These are phyloP conservation scores for Vitellaria paradoxa DNA, from an alignment of 179 eudicot genomes.

Conservation along the genomic window DNA sequence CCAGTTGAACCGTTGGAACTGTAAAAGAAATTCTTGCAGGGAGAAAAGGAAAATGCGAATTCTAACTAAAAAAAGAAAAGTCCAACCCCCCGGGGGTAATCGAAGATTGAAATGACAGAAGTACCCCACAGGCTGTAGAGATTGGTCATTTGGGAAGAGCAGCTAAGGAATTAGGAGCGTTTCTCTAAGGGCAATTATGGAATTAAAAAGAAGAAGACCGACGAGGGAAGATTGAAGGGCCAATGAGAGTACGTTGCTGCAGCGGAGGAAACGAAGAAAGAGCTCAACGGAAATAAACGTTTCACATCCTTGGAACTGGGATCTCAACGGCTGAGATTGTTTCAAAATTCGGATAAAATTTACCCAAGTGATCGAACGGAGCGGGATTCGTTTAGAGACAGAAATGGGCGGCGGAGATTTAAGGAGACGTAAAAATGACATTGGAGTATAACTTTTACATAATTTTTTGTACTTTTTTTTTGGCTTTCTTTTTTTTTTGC, in stretches of 20 bases:
- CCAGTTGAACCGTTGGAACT: slow-evolving; percentile 4
- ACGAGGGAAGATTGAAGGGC: slow-evolving; percentile 4
- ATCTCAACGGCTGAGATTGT: slow-evolving; percentile 42
- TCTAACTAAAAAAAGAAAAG: not conserved
- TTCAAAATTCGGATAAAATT: not conserved
- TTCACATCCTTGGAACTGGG: slow-evolving; percentile 28
- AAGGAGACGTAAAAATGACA: not conserved
- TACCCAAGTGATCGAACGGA: slow-evolving; percentile 28
- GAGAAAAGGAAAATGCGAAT: not conserved
- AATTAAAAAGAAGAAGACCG: not conserved
- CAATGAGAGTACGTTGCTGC: not conserved
- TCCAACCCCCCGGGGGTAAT: not conserved
- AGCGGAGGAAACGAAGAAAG: slow-evolving; percentile 36
- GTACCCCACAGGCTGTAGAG: not conserved
- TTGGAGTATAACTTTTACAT: not conserved
- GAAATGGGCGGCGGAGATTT: not conserved
- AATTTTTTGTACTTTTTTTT: too few species aligned
- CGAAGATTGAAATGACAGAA: slow-evolving; percentile 14
- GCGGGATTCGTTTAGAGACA: slow-evolving; percentile 5
- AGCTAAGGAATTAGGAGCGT: not conserved
- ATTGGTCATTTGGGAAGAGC: too few species aligned
- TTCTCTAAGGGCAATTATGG: slow-evolving; percentile 18
- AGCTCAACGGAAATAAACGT: slow-evolving; percentile 39
- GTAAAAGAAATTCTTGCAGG: not conserved
- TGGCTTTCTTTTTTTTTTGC: too few species aligned